Conservation (phyloP, 495 filamentous ascomycete genomes). For the Penicillium atrosanguineum region DNA sequence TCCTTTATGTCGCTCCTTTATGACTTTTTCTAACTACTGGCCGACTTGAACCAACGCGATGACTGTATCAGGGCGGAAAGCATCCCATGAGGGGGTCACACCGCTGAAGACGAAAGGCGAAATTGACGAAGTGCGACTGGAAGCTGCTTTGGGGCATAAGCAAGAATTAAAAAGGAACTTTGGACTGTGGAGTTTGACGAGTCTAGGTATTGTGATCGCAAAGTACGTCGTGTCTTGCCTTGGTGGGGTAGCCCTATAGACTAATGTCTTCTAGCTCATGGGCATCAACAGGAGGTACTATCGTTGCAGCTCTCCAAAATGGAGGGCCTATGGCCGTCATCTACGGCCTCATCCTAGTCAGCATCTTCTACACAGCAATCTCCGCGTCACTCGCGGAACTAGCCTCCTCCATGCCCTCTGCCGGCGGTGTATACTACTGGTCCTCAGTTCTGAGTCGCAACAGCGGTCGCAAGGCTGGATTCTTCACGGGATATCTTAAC, state of each 20-base stretch:
- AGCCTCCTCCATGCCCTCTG: conserved; percentile 74
- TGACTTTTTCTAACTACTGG: neutral
- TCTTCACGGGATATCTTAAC: conserved; percentile 72
- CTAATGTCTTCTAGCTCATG: conserved; percentile 31
- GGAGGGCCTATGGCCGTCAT: conserved; percentile 43
- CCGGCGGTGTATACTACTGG: conserved; percentile 83
- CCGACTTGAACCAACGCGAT: conserved; percentile 6
- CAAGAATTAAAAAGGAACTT: conserved; percentile 42
- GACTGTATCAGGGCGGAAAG: conserved; percentile 4
- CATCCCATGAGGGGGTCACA: conserved; percentile 9
- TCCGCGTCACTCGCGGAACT: conserved; percentile 57
- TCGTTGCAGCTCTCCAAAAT: conserved; percentile 43
- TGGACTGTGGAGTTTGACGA: conserved; percentile 42
- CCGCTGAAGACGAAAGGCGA: conserved; percentile 15
- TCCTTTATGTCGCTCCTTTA: neutral
- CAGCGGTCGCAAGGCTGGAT: conserved; percentile 61
- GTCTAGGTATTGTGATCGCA: conserved; percentile 45
- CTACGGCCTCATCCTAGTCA: conserved; percentile 42
- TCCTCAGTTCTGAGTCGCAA: conserved; percentile 65
- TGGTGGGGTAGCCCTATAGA: neutral
- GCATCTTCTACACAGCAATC: conserved; percentile 42
- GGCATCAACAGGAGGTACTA: conserved; percentile 44
- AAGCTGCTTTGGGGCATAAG: conserved; percentile 44
- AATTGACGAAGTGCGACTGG: conserved; percentile 40
- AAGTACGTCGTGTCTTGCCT: conserved; percentile 30